Evolutionary conservation across 345 rosid species (phyloP), one percentile per base, ranked within the genome.

Genomic region (Noccaea bulbosa): DNA sequence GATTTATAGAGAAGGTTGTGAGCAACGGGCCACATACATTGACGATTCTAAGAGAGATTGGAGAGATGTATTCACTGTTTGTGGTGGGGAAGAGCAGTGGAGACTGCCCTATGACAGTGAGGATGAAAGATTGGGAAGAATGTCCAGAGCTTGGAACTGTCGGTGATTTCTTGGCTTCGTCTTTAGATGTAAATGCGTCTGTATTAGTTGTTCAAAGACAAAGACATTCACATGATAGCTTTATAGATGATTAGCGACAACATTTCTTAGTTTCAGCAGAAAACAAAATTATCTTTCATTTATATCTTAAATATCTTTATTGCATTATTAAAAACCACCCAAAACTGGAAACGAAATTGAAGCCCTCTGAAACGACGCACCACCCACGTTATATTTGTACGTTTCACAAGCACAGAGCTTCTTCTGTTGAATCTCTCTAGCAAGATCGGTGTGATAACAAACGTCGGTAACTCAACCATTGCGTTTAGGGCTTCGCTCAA

Each of bases 71-170:
- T 55, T 80, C 89, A 22, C 34, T 93, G 44, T 79, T 87, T 64
- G 83, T 93, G 41, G 87, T 89, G 5, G 95, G 97, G 24, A 93
- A 84, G 33, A 88, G 88, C 63, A 60, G 85, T 51, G 82, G 76
- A 39, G 58, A 78, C 12, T 76, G 79, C 6, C 77, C 88, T 0
- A 76, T 89, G 72, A 89, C 90, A 0, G 75, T 78, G 0, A 86
- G 86, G 2, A 60, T 93, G 83, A 87, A 86, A 64, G 93, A 93
- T 53, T 93, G 98, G 98, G 98, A 93, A 56, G 96, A 94, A 70
- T 89, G 95, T 69, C 95, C 93, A 0, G 96, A 93, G 81, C 88
- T 89, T 0, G 95, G 95, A 2, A 65, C 65, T 4, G 83, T 87
- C 2, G 96, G 95, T 1, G 96, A 93, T 71, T 72, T 88, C 46